Evolutionary conservation across 1,284 basidiomycete species (phyloP), one percentile per base, ranked within the genome.

Genomic region (Laetiporus sulphureus): DNA sequence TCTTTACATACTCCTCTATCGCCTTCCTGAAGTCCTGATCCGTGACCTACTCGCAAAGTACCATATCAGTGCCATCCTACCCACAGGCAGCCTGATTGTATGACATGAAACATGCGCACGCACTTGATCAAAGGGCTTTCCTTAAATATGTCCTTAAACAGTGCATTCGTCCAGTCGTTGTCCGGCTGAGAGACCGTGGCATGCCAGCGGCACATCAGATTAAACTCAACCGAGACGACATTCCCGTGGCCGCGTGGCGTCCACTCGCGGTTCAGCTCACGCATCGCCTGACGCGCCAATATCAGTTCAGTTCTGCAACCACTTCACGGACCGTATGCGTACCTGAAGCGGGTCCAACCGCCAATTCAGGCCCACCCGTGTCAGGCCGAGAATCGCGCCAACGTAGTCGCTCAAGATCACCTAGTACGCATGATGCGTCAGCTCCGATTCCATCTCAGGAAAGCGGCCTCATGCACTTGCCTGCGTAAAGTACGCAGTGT

Each of bases 191-290:
- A 82, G 7, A 82, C 59, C 1, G 80, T 71, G 10, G 83, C 68
- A 54, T 91, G 87, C 87, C 86, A 90, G 35, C 77, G 67, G 57
- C 86, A 87, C 12, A 86, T 62, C 5, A 83, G 63, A 53, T 83
- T 86, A 62, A 86, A 86, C 58, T 90, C 87, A 37, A 87, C 61
- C 0, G 82, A 81, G 46, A 76, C 73, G 34, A 74, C 75, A 53
- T 89, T 90, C 30, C 87, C 86, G 53, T 77, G 65, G 19, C 85
- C 86, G 12, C 76, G 72, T 23, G 72, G 69, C 13, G 75, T 60
- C 45, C 75, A 60, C 7, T 67, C 63, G 47, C 78, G 75, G 46
- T 66, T 49, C 0, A 52, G 2, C 12, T 67, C 65, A 41, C 76
- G 71, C 46, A 72, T 71, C 21, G 63, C 55, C 76, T 79, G 41